Percentiles rank a stretch among this genome's conserved stretches.
Evolutionary conservation across 768 basidiomycete species (phyloP).

Genomic region (Suillus alpinus): DNA sequence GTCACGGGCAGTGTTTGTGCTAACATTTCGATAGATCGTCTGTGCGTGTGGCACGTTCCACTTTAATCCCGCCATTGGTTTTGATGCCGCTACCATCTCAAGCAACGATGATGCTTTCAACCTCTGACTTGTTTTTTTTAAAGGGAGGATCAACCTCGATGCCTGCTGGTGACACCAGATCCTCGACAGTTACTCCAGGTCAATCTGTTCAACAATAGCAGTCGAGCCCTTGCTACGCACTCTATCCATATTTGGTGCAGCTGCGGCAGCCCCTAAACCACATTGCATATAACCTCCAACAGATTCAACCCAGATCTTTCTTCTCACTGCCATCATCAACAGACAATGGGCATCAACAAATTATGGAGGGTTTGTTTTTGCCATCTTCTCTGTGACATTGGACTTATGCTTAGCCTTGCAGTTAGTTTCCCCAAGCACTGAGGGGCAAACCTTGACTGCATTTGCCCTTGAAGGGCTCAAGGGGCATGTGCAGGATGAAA

Average conservation of each 20-base stretch:
- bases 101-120: no score
- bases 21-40: no score
- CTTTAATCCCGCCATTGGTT: not conserved
- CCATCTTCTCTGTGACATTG: no score
- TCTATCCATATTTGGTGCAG: not conserved
- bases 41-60: no score
- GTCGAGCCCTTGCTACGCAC: not conserved
- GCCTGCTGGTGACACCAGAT: no score
- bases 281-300: not conserved
- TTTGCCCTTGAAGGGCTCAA: not conserved
- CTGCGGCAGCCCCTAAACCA: not conserved
- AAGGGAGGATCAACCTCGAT: no score
- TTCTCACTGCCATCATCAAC: not conserved
- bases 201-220: not conserved
- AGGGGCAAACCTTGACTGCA: not conserved
- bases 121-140: no score
- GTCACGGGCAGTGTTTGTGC: no score
- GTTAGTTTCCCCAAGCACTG: not conserved
- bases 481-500: not conserved
- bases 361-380: conserved; percentile 2
- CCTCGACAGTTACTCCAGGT: not conserved
- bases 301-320: not conserved
- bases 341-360: conserved; percentile 1
- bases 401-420: not conserved
- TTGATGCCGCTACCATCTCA: no score